A percentile compares a stretch with the other conserved stretches of the same genome.
These are phyloP conservation scores for Zasmidium angulare DNA, from an alignment of 2,329 filamentous ascomycete species.

Conservation along the genomic window DNA sequence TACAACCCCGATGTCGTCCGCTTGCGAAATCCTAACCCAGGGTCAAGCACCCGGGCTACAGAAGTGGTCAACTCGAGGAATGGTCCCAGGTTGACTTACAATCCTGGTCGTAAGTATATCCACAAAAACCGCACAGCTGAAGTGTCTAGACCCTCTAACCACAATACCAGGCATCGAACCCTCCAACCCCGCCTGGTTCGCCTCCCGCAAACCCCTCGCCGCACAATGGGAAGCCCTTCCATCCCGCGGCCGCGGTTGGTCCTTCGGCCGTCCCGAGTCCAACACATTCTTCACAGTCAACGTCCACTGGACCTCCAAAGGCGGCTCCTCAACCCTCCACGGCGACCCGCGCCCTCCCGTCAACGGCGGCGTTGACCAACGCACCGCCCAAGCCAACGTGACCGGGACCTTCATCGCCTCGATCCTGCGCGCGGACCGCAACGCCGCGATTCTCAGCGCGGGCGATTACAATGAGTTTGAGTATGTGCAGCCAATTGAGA, in stretches of 20 bases:
- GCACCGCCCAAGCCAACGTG: slow-evolving; percentile 57
- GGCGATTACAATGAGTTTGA: slow-evolving; percentile 75
- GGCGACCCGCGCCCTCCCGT: slow-evolving; percentile 66
- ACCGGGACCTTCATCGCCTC: slow-evolving; percentile 59
- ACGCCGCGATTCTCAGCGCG: slow-evolving; percentile 59
- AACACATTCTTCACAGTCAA: slow-evolving; percentile 69
- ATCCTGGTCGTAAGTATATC: slow-evolving; percentile 57
- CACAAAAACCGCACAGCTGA: neutral
- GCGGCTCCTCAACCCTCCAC: slow-evolving; percentile 63
- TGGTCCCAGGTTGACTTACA: slow-evolving; percentile 62
- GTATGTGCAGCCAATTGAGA: slow-evolving; percentile 59
- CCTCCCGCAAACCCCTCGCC: slow-evolving; percentile 65
- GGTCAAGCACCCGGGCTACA: slow-evolving; percentile 55
- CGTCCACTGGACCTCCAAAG: slow-evolving; percentile 67
- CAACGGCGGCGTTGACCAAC: slow-evolving; percentile 62
- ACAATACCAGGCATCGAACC: slow-evolving; percentile 60
- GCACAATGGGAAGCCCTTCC: slow-evolving; percentile 64
- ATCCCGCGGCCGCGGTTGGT: slow-evolving; percentile 35
- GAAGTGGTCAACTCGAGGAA: slow-evolving; percentile 49
- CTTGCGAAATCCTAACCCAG: slow-evolving; percentile 60
- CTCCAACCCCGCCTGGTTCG: slow-evolving; percentile 57
- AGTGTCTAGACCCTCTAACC: neutral
- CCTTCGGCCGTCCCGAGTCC: neutral
- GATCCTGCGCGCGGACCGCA: slow-evolving; percentile 57
- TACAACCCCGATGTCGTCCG: slow-evolving; percentile 62